These are phyloP conservation scores for Alternaria sp. DNA, from an alignment of 2,329 filamentous ascomycete species.

Conservation along the genomic window DNA sequence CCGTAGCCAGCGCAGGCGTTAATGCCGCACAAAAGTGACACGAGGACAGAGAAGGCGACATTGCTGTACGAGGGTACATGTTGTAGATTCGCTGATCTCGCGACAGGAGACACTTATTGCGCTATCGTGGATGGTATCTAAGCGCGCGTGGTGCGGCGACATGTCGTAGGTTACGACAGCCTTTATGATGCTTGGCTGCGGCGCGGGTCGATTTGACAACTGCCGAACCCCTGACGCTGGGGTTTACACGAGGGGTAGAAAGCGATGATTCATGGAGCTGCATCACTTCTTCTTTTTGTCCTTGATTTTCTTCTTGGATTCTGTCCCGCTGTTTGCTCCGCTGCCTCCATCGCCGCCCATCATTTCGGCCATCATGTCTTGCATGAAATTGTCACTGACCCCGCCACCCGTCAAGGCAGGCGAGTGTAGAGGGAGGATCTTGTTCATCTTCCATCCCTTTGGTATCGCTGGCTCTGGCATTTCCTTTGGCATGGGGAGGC, in stretches of 20 bases:
- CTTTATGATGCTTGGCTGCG: conserved; percentile 5
- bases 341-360: conserved; percentile 52
- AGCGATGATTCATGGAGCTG: background rate
- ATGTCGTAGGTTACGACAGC: conserved; percentile 5
- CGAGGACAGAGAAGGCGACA: background rate
- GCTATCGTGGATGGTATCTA: conserved; percentile 3
- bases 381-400: conserved; percentile 91
- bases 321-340: conserved; percentile 36
- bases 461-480: conserved; percentile 74
- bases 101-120: background rate
- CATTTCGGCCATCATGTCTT: conserved; percentile 98
- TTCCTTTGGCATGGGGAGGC: conserved; percentile 71
- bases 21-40: background rate
- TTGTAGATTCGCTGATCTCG: conserved; percentile 2
- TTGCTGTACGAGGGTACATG: conserved; percentile 5
- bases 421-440: conserved; percentile 84
- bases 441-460: conserved; percentile 88
- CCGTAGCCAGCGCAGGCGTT: background rate
- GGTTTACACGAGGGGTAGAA: conserved; percentile 2
- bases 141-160: conserved; percentile 5
- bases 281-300: conserved; percentile 52
- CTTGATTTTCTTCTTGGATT: conserved; percentile 47
- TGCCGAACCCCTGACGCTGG: conserved; percentile 1
- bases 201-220: conserved; percentile 1
- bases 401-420: conserved; percentile 91